Base-by-base conservation (phyloP, 148 eudicot genomes). In the Salicornia ramosissima region DNA sequence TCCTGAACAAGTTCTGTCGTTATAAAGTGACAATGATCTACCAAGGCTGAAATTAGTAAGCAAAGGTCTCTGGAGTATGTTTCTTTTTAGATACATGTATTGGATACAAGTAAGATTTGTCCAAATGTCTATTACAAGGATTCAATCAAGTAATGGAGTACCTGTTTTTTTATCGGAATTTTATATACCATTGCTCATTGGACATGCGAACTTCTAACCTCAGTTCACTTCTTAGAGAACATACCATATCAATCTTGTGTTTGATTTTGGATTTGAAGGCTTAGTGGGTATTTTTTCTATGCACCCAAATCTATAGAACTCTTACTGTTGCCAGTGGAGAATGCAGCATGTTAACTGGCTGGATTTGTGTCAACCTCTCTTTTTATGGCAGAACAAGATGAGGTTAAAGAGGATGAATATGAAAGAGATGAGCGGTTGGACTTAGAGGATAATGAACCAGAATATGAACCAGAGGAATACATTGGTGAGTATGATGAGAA, bases 401-500 rank as follows among this genome's bases (percentile, higher is more conserved):
- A 85, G 82, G 85, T 77, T 65, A 94, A 90, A 81, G 96, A 87
- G 71, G 96, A 90, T 78, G 96, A 94, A 67, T 85, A 82, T 80
- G 98, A 88, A 78, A 90, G 75, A 75, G 96, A 77, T 77, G 99
- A 94, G 75, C 76, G 90, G 73, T 80, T 94, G 75, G 97, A 94
- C 75, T 88, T 94, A 75, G 99, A 90, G 87, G 99, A 94, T 81
- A 84, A 94, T 78, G 99, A 94, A 29, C 90, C 91, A 65, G 99
- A 90, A 63, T 90, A 81, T 81, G 99, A 94, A 76, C 89, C 91
- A 45, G 99, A 94, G 81, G 99, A 87, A 71, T 84, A 88, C 78
- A 92, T 72, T 68, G 86, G 83, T 76, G 92, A 88, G 73, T 87
- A 87, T 86, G 97, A 88, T 85, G 98, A 90, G 85, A 90, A 84